Base-by-base conservation (phyloP, 1,139 yeast species). In the Debaryomyces sp. region DNA sequence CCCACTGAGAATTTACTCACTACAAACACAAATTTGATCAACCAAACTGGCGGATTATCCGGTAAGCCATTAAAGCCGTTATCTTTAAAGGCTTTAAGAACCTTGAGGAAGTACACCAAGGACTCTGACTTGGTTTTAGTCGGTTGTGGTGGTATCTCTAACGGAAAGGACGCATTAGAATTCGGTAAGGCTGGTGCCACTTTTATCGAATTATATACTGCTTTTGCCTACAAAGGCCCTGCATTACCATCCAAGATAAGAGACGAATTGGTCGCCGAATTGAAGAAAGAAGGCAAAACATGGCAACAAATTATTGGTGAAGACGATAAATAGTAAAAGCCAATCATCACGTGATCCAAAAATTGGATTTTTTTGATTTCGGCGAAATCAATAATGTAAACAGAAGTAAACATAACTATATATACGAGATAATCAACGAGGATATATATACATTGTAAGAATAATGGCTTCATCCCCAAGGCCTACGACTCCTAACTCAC, bases 151-250 rank as follows among this genome's bases (percentile, higher is more conserved):
- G 99, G 99, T 54, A 90, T 92, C 57, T 75, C 88, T 24, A 70
- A 75, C 34, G 98, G 96, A 50, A 77, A 83, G 57, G 98, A 92
- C 64, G 97, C 92, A 1, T 71, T 92, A 47, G 98, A 92, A 58
- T 94, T 87, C 68, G 97, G 95, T 32, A 83, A 81, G 60, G 97
- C 97, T 1, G 99, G 99, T 51, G 98, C 99, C 12, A 80, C 88
- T 30, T 89, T 85, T 62, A 84, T 92, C 41, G 89, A 92, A 67
- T 69, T 90, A 47, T 91, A 91, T 70, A 92, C 98, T 9, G 84
- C 96, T 2, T 89, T 89, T 68, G 97, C 96, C 1, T 92, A 90
- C 72, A 84, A 83, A 62, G 99, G 99, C 1, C 97, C 97, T 0
- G 96, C 96, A 1, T 74, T 89, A 47, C 89, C 95, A 6, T 82